Percentiles rank a stretch among this genome's conserved stretches.
These are phyloP conservation scores for Apiospora pterosperma DNA, from an alignment of 2,329 filamentous ascomycete genomes.

Conservation along the genomic window DNA sequence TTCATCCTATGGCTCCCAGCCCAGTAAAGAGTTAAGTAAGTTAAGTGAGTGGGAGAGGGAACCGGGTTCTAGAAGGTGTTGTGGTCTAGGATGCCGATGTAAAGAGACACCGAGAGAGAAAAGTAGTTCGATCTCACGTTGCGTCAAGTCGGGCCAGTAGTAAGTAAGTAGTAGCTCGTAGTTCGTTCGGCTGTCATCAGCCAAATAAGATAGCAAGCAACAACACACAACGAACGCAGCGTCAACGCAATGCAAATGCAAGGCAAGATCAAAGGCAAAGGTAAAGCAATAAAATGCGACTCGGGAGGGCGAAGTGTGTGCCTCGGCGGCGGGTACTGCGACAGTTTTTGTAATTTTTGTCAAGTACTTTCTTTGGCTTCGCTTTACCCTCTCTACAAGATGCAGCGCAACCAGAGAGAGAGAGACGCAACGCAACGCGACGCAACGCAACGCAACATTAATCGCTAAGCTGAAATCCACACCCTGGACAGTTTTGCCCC, in stretches of 20 bases:
- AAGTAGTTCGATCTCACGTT: background rate
- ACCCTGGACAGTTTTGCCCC: background rate
- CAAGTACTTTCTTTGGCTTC: background rate
- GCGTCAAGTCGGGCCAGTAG: background rate
- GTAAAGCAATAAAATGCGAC: slow-evolving; percentile 4
- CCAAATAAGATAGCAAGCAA: too few species aligned
- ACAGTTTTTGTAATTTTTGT: slow-evolving; percentile 2
- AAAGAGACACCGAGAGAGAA: background rate
- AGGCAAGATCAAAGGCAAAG: background rate
- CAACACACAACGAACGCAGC: background rate
- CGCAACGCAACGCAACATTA: background rate
- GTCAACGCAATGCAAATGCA: slow-evolving; percentile 2
- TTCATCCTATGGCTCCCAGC: background rate
- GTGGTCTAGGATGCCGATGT: background rate
- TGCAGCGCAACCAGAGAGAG: background rate
- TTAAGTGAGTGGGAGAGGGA: background rate
- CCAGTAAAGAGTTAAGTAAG: background rate
- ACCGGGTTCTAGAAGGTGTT: background rate
- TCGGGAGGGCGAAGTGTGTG: background rate
- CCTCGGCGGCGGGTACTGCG: slow-evolving; percentile 4
- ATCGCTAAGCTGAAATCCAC: background rate
- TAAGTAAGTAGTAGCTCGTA: background rate
- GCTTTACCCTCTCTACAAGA: background rate
- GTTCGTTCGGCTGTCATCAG: background rate
- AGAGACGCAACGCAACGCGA: background rate